phyloP scores from a whole-genome alignment of 164 flowering plant genomes.

The Chloranthus sessilifolius region DNA sequence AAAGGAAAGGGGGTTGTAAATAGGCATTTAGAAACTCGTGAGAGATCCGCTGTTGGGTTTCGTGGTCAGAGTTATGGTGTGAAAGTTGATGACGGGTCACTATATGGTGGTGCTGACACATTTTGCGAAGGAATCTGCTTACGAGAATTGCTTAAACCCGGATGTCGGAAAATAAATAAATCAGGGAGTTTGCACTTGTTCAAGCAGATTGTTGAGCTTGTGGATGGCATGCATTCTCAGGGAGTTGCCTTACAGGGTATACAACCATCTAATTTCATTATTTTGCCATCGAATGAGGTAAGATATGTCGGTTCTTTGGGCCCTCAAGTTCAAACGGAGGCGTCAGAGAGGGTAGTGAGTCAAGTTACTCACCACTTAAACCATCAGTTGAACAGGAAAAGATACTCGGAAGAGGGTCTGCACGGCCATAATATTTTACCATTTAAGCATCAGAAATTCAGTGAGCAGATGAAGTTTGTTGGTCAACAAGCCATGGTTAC shows the following conservation, averaged over 20 bases:
- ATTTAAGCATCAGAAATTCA: conserved; percentile 46
- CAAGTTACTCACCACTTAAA: conserved; percentile 18
- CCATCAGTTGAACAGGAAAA: conserved; percentile 29
- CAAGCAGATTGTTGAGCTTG: conserved; percentile 61
- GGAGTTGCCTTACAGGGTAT: conserved; percentile 53
- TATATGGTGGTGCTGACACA: conserved; percentile 13
- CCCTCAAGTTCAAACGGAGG: conserved; percentile 19
- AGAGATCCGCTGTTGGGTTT: conserved; percentile 20
- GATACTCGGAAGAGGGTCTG: conserved; percentile 23
- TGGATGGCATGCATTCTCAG: conserved; percentile 57
- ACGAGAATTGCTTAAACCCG: conserved; percentile 63
- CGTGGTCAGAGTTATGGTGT: conserved; percentile 22
- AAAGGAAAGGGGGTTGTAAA: conserved; percentile 66
- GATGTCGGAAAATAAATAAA: conserved; percentile 37
- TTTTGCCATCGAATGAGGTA: conserved; percentile 50
- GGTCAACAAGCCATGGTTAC: conserved; percentile 31
- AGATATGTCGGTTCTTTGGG: conserved; percentile 44
- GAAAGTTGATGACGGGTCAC: conserved; percentile 18
- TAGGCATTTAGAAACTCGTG: conserved; percentile 28
- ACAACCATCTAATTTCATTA: conserved; percentile 64
- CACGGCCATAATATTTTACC: conserved; percentile 13
- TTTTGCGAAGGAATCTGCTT: conserved; percentile 41
- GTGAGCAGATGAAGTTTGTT: conserved; percentile 19
- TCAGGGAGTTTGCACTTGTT: conserved; percentile 52
- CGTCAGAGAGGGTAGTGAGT: conserved; percentile 15